Conservation (phyloP, 2,329 filamentous ascomycete species). For the Diaporthe eres region DNA sequence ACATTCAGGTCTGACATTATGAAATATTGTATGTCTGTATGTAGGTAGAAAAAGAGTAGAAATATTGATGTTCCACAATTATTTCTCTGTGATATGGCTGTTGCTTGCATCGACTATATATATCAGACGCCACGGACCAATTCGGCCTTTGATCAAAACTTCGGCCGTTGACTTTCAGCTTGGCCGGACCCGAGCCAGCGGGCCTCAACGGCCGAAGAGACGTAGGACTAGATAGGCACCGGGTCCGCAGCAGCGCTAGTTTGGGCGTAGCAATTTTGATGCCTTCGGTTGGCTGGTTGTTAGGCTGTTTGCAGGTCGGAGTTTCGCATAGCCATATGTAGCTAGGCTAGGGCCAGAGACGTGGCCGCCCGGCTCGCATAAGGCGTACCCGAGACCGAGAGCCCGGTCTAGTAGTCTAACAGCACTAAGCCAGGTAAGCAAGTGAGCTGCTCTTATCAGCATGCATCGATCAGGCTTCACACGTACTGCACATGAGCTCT, state of each 20-base stretch:
- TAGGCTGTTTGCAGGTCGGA: background rate
- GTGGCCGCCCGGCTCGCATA: background rate
- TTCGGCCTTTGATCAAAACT: background rate
- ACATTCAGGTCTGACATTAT: constrained; percentile 49
- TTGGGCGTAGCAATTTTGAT: background rate
- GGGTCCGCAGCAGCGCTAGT: constrained; percentile 4
- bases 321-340: constrained; percentile 1
- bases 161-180: background rate
- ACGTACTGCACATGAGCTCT: too few species aligned
- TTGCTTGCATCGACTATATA: background rate
- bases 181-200: background rate
- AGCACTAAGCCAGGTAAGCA: too few species aligned
- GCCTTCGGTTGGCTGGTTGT: background rate
- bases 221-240: background rate
- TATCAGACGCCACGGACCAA: background rate
- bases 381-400: constrained; percentile 4
- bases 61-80: background rate
- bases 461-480: too few species aligned
- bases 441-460: too few species aligned
- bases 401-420: background rate
- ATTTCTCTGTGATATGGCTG: background rate
- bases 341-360: background rate
- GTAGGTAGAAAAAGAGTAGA: too few species aligned
- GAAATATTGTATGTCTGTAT: background rate
- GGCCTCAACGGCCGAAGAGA: constrained; percentile 15